Conservation (phyloP, 257 asterid genomes). For the Solanum chilense region DNA sequence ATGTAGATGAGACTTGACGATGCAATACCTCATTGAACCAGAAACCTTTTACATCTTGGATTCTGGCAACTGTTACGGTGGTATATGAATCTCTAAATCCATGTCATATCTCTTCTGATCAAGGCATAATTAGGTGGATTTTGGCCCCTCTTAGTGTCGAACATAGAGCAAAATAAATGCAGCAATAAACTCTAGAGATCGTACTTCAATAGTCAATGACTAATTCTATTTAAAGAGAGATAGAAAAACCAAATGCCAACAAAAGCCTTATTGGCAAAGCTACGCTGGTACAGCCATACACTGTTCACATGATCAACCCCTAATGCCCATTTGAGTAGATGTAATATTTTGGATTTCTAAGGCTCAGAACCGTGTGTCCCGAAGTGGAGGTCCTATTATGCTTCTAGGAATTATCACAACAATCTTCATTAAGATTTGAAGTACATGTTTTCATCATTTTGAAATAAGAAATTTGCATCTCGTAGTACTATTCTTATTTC, state of each 20-base stretch:
- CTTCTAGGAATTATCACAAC: not conserved
- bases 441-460: not conserved
- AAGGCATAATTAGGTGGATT: not conserved
- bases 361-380: not conserved
- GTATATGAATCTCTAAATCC: not conserved
- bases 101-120: not conserved
- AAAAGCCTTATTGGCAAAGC: not conserved
- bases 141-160: not conserved
- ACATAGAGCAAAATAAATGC: not conserved
- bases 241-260: not conserved
- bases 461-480: not conserved
- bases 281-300: too few relatives aligned
- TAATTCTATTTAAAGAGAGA: not conserved
- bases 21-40: not conserved
- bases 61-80: not conserved
- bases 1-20: not conserved
- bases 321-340: not conserved
- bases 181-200: not conserved
- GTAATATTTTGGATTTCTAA: not conserved
- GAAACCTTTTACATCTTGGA: not conserved
- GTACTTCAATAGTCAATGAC: not conserved
- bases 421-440: not conserved
- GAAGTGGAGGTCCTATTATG: not conserved
- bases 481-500: not conserved
- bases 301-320: not conserved